Evolutionary conservation across 148 eudicot species (phyloP).

Genomic region (Nepenthes mirabilis): DNA sequence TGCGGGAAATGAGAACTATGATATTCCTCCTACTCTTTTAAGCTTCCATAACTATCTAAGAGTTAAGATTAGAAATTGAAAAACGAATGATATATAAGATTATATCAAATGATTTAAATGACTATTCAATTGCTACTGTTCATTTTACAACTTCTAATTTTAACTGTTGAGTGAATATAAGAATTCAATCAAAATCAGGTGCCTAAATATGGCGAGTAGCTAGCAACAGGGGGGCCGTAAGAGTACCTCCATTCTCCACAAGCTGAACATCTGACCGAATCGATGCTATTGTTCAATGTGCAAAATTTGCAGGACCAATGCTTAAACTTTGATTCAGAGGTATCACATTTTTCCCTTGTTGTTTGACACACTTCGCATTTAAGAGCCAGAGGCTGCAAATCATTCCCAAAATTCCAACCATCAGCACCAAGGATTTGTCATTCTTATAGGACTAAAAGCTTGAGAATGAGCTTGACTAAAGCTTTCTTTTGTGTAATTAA

Average conservation of each 20-base stretch:
- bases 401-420: not conserved
- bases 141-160: too few species aligned
- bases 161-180: too few species aligned
- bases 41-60: too few species aligned
- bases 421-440: not conserved
- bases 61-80: too few species aligned
- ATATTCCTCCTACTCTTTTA: too few species aligned
- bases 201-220: constrained; percentile 19
- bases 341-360: constrained; percentile 7
- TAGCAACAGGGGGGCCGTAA: constrained; percentile 30
- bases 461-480: too few species aligned
- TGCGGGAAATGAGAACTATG: too few species aligned
- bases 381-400: constrained; percentile 33
- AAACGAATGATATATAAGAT: too few species aligned
- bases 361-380: constrained; percentile 43
- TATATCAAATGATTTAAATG: too few species aligned
- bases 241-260: constrained; percentile 72
- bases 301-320: constrained; percentile 58
- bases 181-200: constrained; percentile 11
- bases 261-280: constrained; percentile 28
- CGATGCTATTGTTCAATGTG: constrained; percentile 28
- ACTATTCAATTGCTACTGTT: too few species aligned
- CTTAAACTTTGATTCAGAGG: constrained; percentile 9
- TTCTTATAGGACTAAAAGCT: too few species aligned
- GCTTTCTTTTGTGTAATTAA: too few species aligned